These are phyloP conservation scores for Aspergillus fischeri DNA, from an alignment of 2,329 filamentous ascomycete genomes.

Conservation along the genomic window DNA sequence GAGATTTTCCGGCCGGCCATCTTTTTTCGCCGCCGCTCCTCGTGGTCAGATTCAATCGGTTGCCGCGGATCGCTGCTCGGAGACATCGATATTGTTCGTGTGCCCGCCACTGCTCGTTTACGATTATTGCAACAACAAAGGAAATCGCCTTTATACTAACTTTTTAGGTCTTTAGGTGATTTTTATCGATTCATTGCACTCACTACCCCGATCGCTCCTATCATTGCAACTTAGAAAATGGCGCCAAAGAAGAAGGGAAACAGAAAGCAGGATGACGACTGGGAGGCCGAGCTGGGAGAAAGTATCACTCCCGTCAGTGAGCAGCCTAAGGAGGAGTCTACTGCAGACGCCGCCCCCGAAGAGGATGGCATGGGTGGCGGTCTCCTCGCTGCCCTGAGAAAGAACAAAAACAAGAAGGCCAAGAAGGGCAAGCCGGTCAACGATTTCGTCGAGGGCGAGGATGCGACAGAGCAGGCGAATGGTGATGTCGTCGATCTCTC, in stretches of 20 bases:
- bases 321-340: constrained; percentile 42
- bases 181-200: background rate
- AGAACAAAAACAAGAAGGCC: constrained; percentile 81
- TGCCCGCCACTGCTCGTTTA: constrained; percentile 3
- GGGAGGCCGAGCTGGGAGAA: constrained; percentile 91
- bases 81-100: constrained; percentile 6
- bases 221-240: constrained; percentile 52
- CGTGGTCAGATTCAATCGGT: background rate
- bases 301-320: constrained; percentile 48
- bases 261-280: constrained; percentile 83
- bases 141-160: background rate
- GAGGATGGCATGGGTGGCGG: constrained; percentile 58
- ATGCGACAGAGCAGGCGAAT: constrained; percentile 43
- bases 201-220: background rate
- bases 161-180: background rate
- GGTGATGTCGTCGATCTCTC: constrained; percentile 44
- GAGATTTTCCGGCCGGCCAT: background rate
- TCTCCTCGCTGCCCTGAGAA: constrained; percentile 74
- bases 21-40: background rate
- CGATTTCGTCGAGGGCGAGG: constrained; percentile 69
- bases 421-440: constrained; percentile 77
- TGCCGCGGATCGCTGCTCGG: background rate
- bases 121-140: background rate
- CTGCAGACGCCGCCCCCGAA: constrained; percentile 51
- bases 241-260: constrained; percentile 92